Base-by-base conservation (phyloP, 106 monocot species). In the Dendrobium catenatum region DNA sequence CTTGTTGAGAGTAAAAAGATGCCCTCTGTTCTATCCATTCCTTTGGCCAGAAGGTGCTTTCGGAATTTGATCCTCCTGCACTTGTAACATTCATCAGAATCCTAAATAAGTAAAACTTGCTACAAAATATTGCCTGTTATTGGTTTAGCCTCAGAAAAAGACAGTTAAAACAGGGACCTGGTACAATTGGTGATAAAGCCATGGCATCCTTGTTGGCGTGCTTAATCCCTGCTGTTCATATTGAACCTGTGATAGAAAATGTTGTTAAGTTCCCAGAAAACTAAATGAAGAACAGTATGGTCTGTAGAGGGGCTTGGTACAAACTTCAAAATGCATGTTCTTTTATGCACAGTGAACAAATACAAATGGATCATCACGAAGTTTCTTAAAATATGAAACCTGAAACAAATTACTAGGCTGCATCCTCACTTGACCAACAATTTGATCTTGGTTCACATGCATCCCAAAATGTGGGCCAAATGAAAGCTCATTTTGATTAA, bases 391-490 rank as follows among this genome's bases (percentile, higher is more conserved):
- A 13, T 10, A 67, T 37, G 27, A 81, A 78, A 90, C 90, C 88
- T 88, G 90, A 68, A 90, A 79, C 26, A 90, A 77, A 73, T 82
- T 90, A 73, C 58, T 78, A 46, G 84, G 41, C 27, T 75, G 88
- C 42, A 84, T 56, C 80, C 86, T 90, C 37, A 82, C 42, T 73
- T 90, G 90, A 81, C 76, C 79, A 67, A 40, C 76, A 72, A 88
- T 75, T 76, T 83, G 90, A 70, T 86, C 84, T 61, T 84, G 83
- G 67, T 86, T 88, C 75, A 86, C 26, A 68, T 88, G 86, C 84
- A 88, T 78, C 67, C 83, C 82, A 68, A 88, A 90, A 68, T 86
- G 88, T 58, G 67, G 70, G 47, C 86, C 86, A 77, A 90, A 88
- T 78, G 90, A 84, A 48, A 90, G 72, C 10, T 87, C 87, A 80